These are phyloP conservation scores for Claviceps sp. DNA, from an alignment of 2,329 filamentous ascomycete species.

Conservation along the genomic window DNA sequence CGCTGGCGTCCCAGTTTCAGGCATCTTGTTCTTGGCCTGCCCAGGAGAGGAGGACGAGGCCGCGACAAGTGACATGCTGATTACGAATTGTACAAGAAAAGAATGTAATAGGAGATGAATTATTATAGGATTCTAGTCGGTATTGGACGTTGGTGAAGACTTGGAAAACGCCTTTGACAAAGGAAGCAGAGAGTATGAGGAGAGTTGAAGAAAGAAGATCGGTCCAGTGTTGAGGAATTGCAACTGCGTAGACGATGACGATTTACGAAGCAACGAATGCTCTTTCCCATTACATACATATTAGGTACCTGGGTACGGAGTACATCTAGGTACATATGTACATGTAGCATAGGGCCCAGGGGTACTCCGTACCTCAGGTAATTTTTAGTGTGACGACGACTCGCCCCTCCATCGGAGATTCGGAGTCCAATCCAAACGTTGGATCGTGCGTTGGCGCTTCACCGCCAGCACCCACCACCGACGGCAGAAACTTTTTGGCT, in stretches of 20 bases:
- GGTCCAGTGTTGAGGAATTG: neutral
- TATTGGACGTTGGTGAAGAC: neutral
- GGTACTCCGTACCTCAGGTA: too few relatives aligned
- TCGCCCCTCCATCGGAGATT: too few relatives aligned
- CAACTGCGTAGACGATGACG: neutral
- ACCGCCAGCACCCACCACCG: slow-evolving; percentile 9
- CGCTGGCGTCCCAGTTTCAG: neutral
- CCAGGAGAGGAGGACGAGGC: neutral
- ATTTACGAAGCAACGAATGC: neutral
- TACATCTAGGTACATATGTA: too few relatives aligned
- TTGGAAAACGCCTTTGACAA: neutral
- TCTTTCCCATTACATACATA: neutral
- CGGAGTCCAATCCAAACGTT: too few relatives aligned
- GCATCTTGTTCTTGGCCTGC: neutral
- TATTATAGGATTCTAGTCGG: neutral
- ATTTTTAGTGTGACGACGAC: too few relatives aligned
- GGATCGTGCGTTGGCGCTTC: neutral
- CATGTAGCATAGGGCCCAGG: too few relatives aligned
- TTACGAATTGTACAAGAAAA: neutral
- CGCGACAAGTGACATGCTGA: neutral
- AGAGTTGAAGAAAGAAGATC: neutral
- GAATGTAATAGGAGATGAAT: neutral
- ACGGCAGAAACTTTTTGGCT: too few relatives aligned
- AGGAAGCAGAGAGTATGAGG: neutral
- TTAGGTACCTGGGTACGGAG: too few relatives aligned